Conservation (phyloP, 768 basidiomycete genomes). For the Rhizopogon vinicolor region DNA sequence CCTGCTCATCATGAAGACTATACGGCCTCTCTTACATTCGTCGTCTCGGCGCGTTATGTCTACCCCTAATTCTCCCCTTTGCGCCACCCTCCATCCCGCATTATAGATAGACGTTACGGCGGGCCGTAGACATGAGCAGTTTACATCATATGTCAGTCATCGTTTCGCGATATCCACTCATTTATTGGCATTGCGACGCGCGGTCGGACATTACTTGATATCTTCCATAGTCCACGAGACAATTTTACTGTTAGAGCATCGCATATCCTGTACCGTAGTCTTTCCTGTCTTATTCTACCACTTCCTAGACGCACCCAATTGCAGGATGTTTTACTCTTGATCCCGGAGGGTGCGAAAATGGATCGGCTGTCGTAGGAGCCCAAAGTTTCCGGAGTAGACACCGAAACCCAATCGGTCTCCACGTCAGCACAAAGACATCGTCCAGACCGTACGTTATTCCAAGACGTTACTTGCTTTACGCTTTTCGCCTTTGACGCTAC, state of each 20-base stretch:
- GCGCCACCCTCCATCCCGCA: conserved; percentile 24
- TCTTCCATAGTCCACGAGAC: conserved; percentile 49
- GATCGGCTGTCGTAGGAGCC: conserved; percentile 2
- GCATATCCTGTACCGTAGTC: conserved; percentile 46
- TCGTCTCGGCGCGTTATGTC: conserved; percentile 28
- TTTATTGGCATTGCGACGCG: conserved; percentile 41
- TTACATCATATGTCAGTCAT: conserved; percentile 37
- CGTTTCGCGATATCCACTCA: conserved; percentile 52
- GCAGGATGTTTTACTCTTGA: conserved; percentile 6
- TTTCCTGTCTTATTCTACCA: conserved; percentile 22
- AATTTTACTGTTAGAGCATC: conserved; percentile 63
- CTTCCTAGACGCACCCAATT: conserved; percentile 7
- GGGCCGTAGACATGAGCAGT: conserved; percentile 46
- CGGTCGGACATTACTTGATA: conserved; percentile 43
- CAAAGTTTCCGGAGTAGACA: no score
- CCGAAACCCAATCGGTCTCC: conserved; percentile 8
- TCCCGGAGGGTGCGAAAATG: conserved; percentile 5
- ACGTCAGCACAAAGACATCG: conserved; percentile 23
- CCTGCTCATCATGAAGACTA: conserved; percentile 42
- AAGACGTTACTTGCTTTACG: conserved; percentile 14
- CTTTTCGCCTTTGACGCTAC: conserved; percentile 14
- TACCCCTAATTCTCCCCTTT: conserved; percentile 8
- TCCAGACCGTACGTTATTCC: neutral
- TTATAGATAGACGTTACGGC: conserved; percentile 40
- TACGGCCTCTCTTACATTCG: conserved; percentile 36